phyloP scores from a whole-genome alignment of 2,329 filamentous ascomycete genomes.

The Chaetomiaceae sp. region DNA sequence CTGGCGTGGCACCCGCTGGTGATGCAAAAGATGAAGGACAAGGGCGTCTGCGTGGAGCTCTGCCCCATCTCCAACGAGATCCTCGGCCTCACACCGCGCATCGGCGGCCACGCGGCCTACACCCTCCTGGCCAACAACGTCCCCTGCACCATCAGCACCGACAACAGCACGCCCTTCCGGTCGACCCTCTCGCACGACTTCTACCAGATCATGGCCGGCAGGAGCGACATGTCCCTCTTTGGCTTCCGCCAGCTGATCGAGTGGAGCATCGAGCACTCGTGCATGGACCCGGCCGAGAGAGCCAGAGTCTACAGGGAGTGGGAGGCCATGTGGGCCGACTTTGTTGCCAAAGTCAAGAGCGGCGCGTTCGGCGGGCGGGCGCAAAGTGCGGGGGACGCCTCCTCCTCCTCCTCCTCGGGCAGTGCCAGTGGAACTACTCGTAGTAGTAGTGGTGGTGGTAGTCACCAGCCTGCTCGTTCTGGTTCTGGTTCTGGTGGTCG shows the following conservation, averaged over 20 bases:
- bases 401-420: too few relatives aligned
- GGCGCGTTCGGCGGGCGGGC: too few relatives aligned
- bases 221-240: constrained; percentile 62
- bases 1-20: constrained; percentile 61
- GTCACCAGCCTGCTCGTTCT: too few relatives aligned
- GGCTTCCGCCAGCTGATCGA: constrained; percentile 66
- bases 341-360: too few relatives aligned
- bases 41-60: constrained; percentile 63
- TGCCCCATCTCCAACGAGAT: constrained; percentile 77
- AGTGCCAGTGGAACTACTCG: too few relatives aligned
- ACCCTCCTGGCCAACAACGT: constrained; percentile 64
- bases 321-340: too few relatives aligned
- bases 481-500: too few relatives aligned
- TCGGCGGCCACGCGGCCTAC: constrained; percentile 65
- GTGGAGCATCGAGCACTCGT: constrained; percentile 44
- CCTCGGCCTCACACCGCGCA: constrained; percentile 61
- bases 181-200: constrained; percentile 66
- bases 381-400: too few relatives aligned
- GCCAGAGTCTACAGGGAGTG: too few relatives aligned
- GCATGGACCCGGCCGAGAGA: too few relatives aligned
- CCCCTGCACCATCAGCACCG: constrained; percentile 68
- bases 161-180: constrained; percentile 71
- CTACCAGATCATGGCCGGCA: constrained; percentile 70
- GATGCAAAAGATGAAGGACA: constrained; percentile 60
- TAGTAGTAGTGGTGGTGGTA: too few relatives aligned